Conservation (phyloP, 1,139 yeast genomes). For the Trichomonascaceae sp. region DNA sequence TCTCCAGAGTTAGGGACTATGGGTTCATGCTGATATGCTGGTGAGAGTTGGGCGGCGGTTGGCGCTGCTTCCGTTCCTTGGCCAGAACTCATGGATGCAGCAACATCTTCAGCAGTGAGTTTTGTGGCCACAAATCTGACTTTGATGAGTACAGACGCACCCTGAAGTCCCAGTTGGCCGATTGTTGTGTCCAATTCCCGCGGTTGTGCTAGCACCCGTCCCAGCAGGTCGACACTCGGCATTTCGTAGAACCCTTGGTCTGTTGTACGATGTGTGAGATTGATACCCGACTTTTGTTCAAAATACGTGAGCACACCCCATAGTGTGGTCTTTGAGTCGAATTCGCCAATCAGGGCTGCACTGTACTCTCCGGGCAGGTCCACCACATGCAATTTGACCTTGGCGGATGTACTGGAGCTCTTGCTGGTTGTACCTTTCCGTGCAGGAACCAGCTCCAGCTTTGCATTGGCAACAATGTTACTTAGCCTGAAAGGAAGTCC, state of each 20-base stretch:
- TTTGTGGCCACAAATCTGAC: slow-evolving; percentile 19
- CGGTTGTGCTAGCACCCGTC: slow-evolving; percentile 8
- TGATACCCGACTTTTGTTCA: slow-evolving; percentile 17
- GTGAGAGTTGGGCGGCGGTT: too few relatives aligned
- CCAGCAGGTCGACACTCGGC: slow-evolving; percentile 17
- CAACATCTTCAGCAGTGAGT: too few relatives aligned
- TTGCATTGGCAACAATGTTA: slow-evolving; percentile 18
- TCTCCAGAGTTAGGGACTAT: too few relatives aligned
- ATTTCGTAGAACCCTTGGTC: slow-evolving; percentile 11
- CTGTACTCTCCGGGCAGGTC: slow-evolving; percentile 16
- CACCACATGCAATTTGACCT: slow-evolving; percentile 15
- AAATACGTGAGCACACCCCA: slow-evolving; percentile 17
- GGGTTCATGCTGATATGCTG: too few relatives aligned
- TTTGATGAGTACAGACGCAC: slow-evolving; percentile 15
- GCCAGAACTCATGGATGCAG: too few relatives aligned
- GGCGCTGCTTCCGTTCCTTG: too few relatives aligned
- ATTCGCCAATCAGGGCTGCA: slow-evolving; percentile 13
- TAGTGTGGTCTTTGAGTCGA: slow-evolving; percentile 12
- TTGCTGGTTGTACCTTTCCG: slow-evolving; percentile 7
- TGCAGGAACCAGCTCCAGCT: slow-evolving; percentile 15
- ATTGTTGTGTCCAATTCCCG: slow-evolving; percentile 14
- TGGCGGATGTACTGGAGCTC: slow-evolving; percentile 8
- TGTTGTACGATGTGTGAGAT: slow-evolving; percentile 16
- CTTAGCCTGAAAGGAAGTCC: slow-evolving; percentile 18
- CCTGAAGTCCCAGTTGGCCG: slow-evolving; percentile 14